Base-by-base conservation (phyloP, 805 yeast species). In the Isabelozyma pseudorhagii region DNA sequence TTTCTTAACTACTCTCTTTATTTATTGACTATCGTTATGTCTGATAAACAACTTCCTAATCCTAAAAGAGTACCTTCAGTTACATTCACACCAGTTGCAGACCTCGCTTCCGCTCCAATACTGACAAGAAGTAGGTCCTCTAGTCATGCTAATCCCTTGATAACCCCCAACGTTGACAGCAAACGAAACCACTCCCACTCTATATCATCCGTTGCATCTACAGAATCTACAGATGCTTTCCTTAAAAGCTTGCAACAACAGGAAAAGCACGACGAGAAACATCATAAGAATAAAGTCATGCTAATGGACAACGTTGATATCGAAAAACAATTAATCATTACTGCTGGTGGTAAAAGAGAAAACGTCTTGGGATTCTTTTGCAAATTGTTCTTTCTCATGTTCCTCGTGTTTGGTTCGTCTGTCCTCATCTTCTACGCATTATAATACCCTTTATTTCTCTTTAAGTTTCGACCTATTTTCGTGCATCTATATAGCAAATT, bases 261-360 rank as follows among this genome's bases (percentile, higher is more conserved):
- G 11, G 28, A 31, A 21, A 38, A 38, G 17, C 47, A 48, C 8
- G 44, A 47, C 10, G 48, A 47, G 15, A 25, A 29, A n/a, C n/a
- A 15, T 8, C 21, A 29, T n/a, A 61, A 54, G 47, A 63, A 63
- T 18, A 64, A 64, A 50, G 54, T 64, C 34, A 60, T 57, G 45
- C 50, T 64, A 25, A 51, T 56, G 51, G 70, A 67, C 47, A 65
- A 65, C 17, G 55, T 63, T 2, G 76, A 71, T 44, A 58, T 71
- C 50, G 76, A 71, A 48, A 66, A 68, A 41, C 75, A 70, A 55
- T 49, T 70, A 39, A 69, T 67, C 21, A 51, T 62, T 11, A 66
- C 70, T 21, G 75, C 75, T 4, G 75, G 75, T 10, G 74, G 75
- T 14, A 66, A 57, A 38, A 58, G 65, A 38, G 72, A 69, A 42